phyloP scores from a whole-genome alignment of 805 yeast genomes.

The Sungouiozyma intestinalis region DNA sequence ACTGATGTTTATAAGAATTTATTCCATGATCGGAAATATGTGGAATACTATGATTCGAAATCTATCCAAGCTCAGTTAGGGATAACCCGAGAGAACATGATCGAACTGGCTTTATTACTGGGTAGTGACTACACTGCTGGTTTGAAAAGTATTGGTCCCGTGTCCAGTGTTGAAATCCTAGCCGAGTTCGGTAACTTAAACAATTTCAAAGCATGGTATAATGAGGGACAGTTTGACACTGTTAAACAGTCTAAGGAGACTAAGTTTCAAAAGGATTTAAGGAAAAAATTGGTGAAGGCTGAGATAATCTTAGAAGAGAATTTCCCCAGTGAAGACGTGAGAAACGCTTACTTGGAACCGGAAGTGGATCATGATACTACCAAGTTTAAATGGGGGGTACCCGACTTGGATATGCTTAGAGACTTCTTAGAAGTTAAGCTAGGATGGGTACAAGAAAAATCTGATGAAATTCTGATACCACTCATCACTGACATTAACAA shows the following conservation, averaged over 20 bases:
- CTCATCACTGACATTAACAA: slow-evolving; percentile 69
- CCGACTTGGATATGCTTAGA: slow-evolving; percentile 72
- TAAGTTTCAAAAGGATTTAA: slow-evolving; percentile 45
- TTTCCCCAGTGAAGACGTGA: slow-evolving; percentile 64
- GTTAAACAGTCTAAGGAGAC: slow-evolving; percentile 34
- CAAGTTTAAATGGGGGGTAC: slow-evolving; percentile 80
- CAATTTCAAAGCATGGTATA: slow-evolving; percentile 33
- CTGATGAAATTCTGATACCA: slow-evolving; percentile 80
- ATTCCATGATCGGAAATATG: slow-evolving; percentile 88
- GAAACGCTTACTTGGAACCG: slow-evolving; percentile 67
- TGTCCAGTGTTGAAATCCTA: slow-evolving; percentile 76
- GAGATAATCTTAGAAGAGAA: slow-evolving; percentile 45
- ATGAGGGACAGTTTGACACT: slow-evolving; percentile 32
- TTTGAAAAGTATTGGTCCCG: slow-evolving; percentile 88
- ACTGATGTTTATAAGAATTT: slow-evolving; percentile 74
- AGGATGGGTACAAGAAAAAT: slow-evolving; percentile 69
- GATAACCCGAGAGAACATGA: slow-evolving; percentile 49
- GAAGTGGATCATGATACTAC: slow-evolving; percentile 77
- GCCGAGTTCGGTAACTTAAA: slow-evolving; percentile 61
- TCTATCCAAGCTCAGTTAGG: slow-evolving; percentile 59
- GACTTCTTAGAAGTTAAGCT: slow-evolving; percentile 56
- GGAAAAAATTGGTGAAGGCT: slow-evolving; percentile 44
- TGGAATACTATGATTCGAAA: slow-evolving; percentile 62
- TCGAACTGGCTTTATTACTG: slow-evolving; percentile 69
- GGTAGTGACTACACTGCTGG: slow-evolving; percentile 98